These are phyloP conservation scores for Metarhizium sp. DNA, from an alignment of 2,329 filamentous ascomycete genomes.

Conservation along the genomic window DNA sequence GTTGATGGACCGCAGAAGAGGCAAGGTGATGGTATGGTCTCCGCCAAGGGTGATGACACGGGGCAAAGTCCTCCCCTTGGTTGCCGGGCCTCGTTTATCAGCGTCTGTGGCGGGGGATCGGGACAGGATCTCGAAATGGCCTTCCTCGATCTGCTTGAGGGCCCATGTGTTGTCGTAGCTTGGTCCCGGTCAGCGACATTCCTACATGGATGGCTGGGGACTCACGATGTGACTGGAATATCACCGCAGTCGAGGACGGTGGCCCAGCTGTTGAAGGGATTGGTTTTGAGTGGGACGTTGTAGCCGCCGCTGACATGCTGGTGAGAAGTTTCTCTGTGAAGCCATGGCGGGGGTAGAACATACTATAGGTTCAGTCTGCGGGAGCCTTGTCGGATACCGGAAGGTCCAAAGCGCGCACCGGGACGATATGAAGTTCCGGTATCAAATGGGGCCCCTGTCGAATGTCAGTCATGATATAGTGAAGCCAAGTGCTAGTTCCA, in stretches of 20 bases:
- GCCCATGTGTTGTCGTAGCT: constrained; percentile 79
- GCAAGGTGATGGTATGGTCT: constrained; percentile 54
- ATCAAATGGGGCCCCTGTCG: constrained; percentile 69
- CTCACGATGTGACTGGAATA: constrained; percentile 74
- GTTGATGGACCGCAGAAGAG: constrained; percentile 50
- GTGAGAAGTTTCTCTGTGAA: background rate
- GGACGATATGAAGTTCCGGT: constrained; percentile 80
- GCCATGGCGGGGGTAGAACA: constrained; percentile 20
- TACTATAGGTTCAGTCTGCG: constrained; percentile 75
- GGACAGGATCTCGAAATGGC: constrained; percentile 66
- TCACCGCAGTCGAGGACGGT: constrained; percentile 76
- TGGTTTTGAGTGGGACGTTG: constrained; percentile 67
- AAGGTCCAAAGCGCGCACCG: constrained; percentile 75
- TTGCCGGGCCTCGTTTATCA: constrained; percentile 56
- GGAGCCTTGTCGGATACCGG: constrained; percentile 78
- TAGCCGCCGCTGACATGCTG: constrained; percentile 60
- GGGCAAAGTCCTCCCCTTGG: constrained; percentile 66
- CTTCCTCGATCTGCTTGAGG: constrained; percentile 76
- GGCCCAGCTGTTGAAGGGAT: constrained; percentile 69
- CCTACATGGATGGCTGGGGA: constrained; percentile 2
- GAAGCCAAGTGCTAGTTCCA: background rate
- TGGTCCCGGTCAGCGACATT: background rate
- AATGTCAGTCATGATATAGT: background rate
- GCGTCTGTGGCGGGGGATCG: constrained; percentile 62
- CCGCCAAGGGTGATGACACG: constrained; percentile 69